Evolutionary conservation across 768 basidiomycete species (phyloP), one percentile per base, ranked within the genome.

Genomic region (Sporobolomyces phaffii): DNA sequence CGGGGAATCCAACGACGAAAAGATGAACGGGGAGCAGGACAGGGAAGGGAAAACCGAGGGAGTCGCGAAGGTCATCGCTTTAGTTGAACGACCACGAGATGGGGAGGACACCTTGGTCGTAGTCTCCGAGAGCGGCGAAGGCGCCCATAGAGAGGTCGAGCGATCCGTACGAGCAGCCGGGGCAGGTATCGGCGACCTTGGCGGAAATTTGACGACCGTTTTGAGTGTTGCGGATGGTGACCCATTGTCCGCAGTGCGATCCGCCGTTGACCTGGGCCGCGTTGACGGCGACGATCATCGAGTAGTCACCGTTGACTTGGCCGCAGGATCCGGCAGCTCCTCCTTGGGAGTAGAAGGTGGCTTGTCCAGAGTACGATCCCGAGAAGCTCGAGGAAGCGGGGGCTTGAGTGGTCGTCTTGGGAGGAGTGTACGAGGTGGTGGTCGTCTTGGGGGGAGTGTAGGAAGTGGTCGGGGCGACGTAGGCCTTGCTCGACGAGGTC

Each of bases 301-400:
- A 76, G 31, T 18, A 72, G 78, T 94, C 92, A 3, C 74, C 63
- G 81, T 84, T 76, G 38, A 79, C 73, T 34, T 59, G 70, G 49
- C 92, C 93, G 77, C 93, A 96, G 9, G 89, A 88, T 62, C 92
- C 66, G 20, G 60, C 49, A 17, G 9, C 33, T 11, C 87, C 87
- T 50, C 83, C 78, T 80, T 90, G 89, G 77, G 81, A 83, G 81
- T 82, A 91, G 43, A 45, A 58, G 61, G 83, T 83, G 14, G 79
- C 83, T 68, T 77, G 78, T 63, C 77, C 76, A 31, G 64, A 60
- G 68, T 73, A 52, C 24, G 66, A 58, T 41, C 70, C 72, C 54
- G 66, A 51, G 10, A 59, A 51, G 10, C 71, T 62, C 24, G 74
- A 64, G 15, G 76, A 60, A 20, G 73, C 40, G 18, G 69, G 41